phyloP scores from a whole-genome alignment of 495 filamentous ascomycete genomes.

The Tuber microsphaerosporum region DNA sequence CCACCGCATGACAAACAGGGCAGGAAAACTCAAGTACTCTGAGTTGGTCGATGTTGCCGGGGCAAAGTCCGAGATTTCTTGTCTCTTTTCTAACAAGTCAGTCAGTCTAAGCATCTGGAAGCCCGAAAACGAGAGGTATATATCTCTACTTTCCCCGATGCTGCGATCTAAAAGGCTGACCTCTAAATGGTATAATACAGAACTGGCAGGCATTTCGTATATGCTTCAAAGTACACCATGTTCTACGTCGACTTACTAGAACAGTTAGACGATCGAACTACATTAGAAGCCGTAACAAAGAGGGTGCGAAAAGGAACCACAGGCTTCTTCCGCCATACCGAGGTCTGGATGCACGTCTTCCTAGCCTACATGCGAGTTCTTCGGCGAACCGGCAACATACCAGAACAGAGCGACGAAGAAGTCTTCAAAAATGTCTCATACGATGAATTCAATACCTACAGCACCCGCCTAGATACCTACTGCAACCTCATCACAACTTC shows the following conservation, averaged over 20 bases:
- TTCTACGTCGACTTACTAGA: slow-evolving; percentile 70
- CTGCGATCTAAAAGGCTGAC: background rate
- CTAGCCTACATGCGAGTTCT: slow-evolving; percentile 66
- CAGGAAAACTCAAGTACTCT: slow-evolving; percentile 68
- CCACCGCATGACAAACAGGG: slow-evolving; percentile 78
- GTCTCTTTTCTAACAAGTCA: slow-evolving; percentile 37
- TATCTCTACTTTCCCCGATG: background rate
- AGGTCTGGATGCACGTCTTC: slow-evolving; percentile 79
- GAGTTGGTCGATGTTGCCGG: slow-evolving; percentile 27
- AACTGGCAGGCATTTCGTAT: slow-evolving; percentile 83
- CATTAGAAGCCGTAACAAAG: slow-evolving; percentile 71
- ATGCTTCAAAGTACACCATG: slow-evolving; percentile 79
- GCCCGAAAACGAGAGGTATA: slow-evolving; percentile 73
- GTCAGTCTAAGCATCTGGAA: slow-evolving; percentile 63
- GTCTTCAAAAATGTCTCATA: slow-evolving; percentile 69
- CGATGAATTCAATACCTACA: slow-evolving; percentile 67
- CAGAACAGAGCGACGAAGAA: slow-evolving; percentile 62
- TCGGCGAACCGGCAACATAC: slow-evolving; percentile 59
- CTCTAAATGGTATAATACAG: background rate
- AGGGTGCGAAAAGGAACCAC: slow-evolving; percentile 71
- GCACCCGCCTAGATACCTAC: slow-evolving; percentile 50
- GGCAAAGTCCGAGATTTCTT: slow-evolving; percentile 34
- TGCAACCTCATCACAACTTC: slow-evolving; percentile 37
- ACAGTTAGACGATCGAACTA: slow-evolving; percentile 66
- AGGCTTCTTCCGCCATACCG: slow-evolving; percentile 77